Evolutionary conservation across 2,329 filamentous ascomycete species (phyloP), one percentile per base, ranked within the genome.

Genomic region (Aspergillus latus): DNA sequence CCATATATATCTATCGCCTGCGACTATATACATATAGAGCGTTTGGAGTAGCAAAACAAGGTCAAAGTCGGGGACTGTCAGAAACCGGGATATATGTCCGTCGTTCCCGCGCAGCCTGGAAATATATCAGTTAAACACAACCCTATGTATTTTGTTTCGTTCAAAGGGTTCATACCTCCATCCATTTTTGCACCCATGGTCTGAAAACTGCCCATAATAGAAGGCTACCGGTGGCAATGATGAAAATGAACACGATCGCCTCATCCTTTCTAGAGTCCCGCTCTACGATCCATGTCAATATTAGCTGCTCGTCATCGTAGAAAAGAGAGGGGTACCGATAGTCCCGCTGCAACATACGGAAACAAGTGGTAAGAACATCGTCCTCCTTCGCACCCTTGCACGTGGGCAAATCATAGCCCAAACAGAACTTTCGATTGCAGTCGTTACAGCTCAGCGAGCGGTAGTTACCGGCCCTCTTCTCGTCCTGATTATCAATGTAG

Each of bases 181-280:
- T 68, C 77, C 81, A 84, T 61, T 77, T 78, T 62, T 82, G 77
- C 29, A 84, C 76, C 78, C 80, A 86, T 1, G 85, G 85, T 67
- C 82, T 80, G 13, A 85, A 67, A 5, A 78, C 77, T 2, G 86
- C 85, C 79, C 84, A 88, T 1, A 76, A 74, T 60, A 88, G 71
- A 60, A 88, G 67, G 4, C 83, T 82, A 7, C 81, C 78, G 2
- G 85, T 88, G 30, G 84, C 82, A 57, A 84, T 74, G 42, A 88
- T 86, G 66, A 88, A 88, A 28, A 87, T 80, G 57, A 84, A 82
- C 2, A 88, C 85, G 2, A 88, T 83, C 1, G 82, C 80, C 68
- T 87, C 78, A 62, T 88, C 86, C 66, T 88, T 88, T 15, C 80
- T 76, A n/a, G 84, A 87, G 68, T 88, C 86, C 54, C 86, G 76